Evolutionary conservation across 1,284 basidiomycete genomes (phyloP).

Genomic region (Cryptococcus floricola): DNA sequence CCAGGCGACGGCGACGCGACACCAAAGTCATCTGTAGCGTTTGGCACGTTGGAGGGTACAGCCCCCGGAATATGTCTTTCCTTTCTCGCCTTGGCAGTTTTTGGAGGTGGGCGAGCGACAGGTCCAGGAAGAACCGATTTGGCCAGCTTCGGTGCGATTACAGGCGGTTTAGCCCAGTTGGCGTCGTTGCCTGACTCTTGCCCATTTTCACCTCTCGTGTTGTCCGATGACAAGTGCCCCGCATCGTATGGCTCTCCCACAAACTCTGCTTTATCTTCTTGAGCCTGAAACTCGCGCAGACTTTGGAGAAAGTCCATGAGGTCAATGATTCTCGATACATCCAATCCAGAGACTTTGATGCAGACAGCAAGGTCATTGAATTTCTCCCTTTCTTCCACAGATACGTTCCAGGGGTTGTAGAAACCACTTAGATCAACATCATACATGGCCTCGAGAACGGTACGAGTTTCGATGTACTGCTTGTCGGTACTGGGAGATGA

Average conservation of each 20-base stretch:
- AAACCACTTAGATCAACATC: conserved; percentile 18
- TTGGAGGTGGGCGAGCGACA: background rate
- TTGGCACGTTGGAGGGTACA: conserved; percentile 8
- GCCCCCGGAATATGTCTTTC: conserved; percentile 19
- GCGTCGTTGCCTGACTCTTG: background rate
- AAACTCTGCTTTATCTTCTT: background rate
- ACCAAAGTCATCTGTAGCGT: conserved; percentile 25
- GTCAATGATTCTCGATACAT: conserved; percentile 40
- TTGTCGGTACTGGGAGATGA: background rate
- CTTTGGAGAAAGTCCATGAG: conserved; percentile 34
- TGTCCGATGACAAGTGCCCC: too few relatives aligned
- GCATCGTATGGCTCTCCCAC: background rate
- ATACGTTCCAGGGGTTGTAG: background rate
- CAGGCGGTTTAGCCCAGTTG: background rate
- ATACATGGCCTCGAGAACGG: conserved; percentile 36
- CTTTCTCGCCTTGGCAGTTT: conserved; percentile 6
- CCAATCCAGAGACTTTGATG: conserved; percentile 29
- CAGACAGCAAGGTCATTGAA: conserved; percentile 32
- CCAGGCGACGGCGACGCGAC: conserved; percentile 4
- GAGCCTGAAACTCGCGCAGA: background rate
- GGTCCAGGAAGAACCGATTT: background rate
- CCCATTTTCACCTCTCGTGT: background rate
- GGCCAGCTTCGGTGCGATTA: background rate
- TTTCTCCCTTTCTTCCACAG: background rate
- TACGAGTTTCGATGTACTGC: conserved; percentile 11